Base-by-base conservation (phyloP, 2,329 filamentous ascomycete genomes). In the Epichloe bromicola region DNA sequence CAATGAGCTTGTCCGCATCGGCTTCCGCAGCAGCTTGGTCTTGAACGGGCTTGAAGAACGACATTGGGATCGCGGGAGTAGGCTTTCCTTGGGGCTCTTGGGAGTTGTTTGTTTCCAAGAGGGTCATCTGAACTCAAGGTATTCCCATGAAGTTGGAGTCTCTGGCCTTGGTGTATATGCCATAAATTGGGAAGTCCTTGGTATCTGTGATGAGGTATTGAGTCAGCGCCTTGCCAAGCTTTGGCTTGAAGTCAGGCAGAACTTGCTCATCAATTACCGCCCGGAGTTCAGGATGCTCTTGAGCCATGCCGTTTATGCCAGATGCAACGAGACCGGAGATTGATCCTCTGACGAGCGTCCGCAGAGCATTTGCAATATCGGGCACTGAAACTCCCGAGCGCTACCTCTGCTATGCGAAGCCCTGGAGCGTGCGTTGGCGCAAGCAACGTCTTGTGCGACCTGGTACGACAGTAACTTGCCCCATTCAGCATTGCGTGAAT, bases 131-230 rank as follows among this genome's bases (percentile, higher is more conserved):
- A 7, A 17, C 37, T n/a, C 7, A 15, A 10, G 15, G 14, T 7
- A 39, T 8, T 39, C 3, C 3, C 37, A 7, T 15, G 10, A 39
- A 39, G 3, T 39, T 14, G 10, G 6, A 12, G 46, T 66, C 59
- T 17, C 63, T 59, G 53, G 74, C 72, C 60, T 72, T 74, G 17
- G 17, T 19, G 78, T 60, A 60, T 3, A 74, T 63, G 55, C 73
- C 60, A 36, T 70, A 56, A 41, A 59, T 54, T 2, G 55, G 53
- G 50, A 65, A 74, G 10, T 55, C 56, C 30, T 30, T 30, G 30
- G 11, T 30, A 30, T 59, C 52, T 46, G 63, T 57, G 45, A 54
- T 40, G 26, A 63, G 23, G 56, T 60, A 61, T 55, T 65, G 57
- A 52, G 46, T 40, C 10, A 58, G 53, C 0, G 58, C 57, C 26